phyloP scores from a whole-genome alignment of 73 alveolate species.

The Paraurostyla sp. region DNA sequence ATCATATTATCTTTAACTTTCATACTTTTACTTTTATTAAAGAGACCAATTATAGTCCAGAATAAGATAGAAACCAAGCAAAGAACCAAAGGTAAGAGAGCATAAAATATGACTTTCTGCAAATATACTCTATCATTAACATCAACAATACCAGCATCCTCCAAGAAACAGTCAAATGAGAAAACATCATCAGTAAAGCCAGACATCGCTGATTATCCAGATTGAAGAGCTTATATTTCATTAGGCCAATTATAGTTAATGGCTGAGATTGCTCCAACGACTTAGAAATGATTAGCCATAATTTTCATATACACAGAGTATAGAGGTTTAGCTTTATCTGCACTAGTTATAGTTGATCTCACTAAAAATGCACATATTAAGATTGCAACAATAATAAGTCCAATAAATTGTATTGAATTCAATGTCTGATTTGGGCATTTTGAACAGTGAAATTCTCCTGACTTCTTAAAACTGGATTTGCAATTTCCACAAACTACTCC shows the following conservation, averaged over 20 bases:
- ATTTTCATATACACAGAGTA: constrained; percentile 74
- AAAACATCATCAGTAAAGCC: constrained; percentile 55
- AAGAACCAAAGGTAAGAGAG: constrained; percentile 64
- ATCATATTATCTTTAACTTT: neutral
- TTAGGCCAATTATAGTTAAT: constrained; percentile 70
- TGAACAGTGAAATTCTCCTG: constrained; percentile 19
- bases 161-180: constrained; percentile 71
- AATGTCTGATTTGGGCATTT: constrained; percentile 26
- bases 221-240: constrained; percentile 13
- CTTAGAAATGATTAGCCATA: constrained; percentile 62
- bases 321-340: constrained; percentile 50
- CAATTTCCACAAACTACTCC: constrained; percentile 64
- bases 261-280: constrained; percentile 47
- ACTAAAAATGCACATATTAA: constrained; percentile 28
- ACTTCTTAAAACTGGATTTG: neutral
- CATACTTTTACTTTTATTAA: neutral
- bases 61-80: neutral
- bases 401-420: constrained; percentile 11
- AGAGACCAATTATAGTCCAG: constrained; percentile 51
- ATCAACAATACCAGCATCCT: neutral
- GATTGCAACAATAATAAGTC: neutral
- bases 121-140: constrained; percentile 47
- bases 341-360: constrained; percentile 39
- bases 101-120: constrained; percentile 52
- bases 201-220: constrained; percentile 5